Evolutionary conservation across 805 yeast species (phyloP).

Genomic region (Cyberlindnera euphorbiae): DNA sequence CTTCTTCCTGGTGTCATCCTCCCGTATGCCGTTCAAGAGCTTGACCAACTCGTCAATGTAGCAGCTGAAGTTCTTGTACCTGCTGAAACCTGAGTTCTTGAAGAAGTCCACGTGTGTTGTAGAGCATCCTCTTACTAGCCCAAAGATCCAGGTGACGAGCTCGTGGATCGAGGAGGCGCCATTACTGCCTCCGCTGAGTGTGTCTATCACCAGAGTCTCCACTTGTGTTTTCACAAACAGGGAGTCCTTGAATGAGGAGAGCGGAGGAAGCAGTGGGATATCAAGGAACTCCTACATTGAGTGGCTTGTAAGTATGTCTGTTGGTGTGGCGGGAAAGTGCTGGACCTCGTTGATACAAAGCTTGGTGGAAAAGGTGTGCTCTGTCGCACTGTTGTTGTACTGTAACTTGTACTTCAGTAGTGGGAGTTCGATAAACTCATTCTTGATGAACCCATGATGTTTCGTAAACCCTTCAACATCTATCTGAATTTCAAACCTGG

Average conservation of each 20-base stretch:
- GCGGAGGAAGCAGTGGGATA: conserved; percentile 28
- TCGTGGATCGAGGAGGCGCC: conserved; percentile 8
- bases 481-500: conserved; percentile 14
- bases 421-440: conserved; percentile 13
- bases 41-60: conserved; percentile 21
- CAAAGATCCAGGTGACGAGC: conserved; percentile 18
- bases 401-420: conserved; percentile 9
- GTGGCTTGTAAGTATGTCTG: neutral
- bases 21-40: conserved; percentile 8
- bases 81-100: conserved; percentile 19
- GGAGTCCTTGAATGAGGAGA: conserved; percentile 34
- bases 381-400: conserved; percentile 3
- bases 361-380: conserved; percentile 7
- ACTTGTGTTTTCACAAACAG: conserved; percentile 32
- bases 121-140: conserved; percentile 22
- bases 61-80: conserved; percentile 22
- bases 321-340: conserved; percentile 2
- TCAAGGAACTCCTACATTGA: conserved; percentile 15
- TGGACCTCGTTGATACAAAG: conserved; percentile 5
- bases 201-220: conserved; percentile 28
- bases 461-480: conserved; percentile 8
- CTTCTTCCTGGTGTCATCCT: conserved; percentile 8
- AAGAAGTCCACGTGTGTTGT: conserved; percentile 21
- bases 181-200: conserved; percentile 1
- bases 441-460: conserved; percentile 2